Conservation (phyloP, 805 yeast species). For the Saccharomyces cerevisiae region DNA sequence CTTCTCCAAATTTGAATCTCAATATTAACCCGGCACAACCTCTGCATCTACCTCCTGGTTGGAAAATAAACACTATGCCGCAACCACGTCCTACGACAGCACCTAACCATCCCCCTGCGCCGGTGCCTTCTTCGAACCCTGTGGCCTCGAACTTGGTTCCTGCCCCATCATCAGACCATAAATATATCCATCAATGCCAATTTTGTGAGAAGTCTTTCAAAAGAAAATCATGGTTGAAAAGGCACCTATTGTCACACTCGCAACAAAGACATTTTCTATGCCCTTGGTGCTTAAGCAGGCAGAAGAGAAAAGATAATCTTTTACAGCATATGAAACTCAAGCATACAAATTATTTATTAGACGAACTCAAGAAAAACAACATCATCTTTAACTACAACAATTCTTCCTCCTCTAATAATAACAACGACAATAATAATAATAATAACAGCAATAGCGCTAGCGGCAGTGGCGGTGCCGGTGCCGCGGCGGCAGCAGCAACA, state of each 20-base stretch:
- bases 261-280: constrained; percentile 21
- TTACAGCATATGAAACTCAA: constrained; percentile 28
- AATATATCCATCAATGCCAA: constrained; percentile 21
- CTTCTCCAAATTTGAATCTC: not conserved
- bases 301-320: constrained; percentile 29
- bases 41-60: not conserved
- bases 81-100: not conserved
- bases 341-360: constrained; percentile 21
- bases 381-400: not conserved
- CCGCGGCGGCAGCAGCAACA: not conserved
- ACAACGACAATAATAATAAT: not conserved
- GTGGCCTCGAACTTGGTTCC: not conserved
- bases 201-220: constrained; percentile 27
- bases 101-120: not conserved
- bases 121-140: not conserved
- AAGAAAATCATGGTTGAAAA: constrained; percentile 27
- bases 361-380: constrained; percentile 10
- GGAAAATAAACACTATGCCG: not conserved
- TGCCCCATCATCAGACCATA: not conserved
- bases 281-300: constrained; percentile 27
- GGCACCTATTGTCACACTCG: constrained; percentile 27
- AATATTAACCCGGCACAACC: not conserved
- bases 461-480: not conserved
- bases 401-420: not conserved
- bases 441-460: constrained; percentile 1